phyloP scores from a whole-genome alignment of 495 filamentous ascomycete genomes.

The Xylaria sp. region DNA sequence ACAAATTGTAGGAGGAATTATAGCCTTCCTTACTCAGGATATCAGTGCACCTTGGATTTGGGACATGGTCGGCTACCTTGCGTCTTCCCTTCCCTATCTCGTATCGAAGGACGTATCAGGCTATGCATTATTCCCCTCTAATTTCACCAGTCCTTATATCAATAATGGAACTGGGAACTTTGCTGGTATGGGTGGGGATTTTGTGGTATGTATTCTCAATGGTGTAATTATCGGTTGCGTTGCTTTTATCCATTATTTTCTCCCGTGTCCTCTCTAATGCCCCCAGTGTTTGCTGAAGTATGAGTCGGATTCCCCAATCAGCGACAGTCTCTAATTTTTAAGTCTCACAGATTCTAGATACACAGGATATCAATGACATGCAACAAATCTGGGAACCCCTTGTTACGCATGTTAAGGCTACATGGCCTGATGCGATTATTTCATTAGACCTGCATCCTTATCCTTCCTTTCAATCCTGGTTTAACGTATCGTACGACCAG shows the following conservation, averaged over 20 bases:
- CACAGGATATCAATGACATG: conserved; percentile 44
- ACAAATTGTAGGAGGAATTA: conserved; percentile 30
- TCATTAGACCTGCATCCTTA: conserved; percentile 49
- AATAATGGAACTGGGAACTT: conserved; percentile 32
- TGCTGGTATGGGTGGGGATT: conserved; percentile 42
- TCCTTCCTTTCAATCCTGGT: conserved; percentile 57
- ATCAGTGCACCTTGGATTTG: conserved; percentile 27
- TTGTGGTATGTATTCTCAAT: conserved; percentile 19
- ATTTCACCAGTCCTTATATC: conserved; percentile 35
- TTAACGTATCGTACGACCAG: conserved; percentile 44
- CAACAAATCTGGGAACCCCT: conserved; percentile 51
- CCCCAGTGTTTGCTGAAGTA: background rate
- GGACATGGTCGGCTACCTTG: conserved; percentile 47
- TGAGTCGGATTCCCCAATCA: background rate
- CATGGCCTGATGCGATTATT: conserved; percentile 52
- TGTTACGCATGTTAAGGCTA: conserved; percentile 47
- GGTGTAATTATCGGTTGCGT: background rate
- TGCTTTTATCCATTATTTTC: background rate
- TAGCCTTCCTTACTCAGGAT: conserved; percentile 32
- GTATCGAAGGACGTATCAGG: conserved; percentile 46
- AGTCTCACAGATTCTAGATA: conserved; percentile 31
- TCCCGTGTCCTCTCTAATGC: background rate
- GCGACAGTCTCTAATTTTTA: background rate
- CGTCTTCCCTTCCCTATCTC: conserved; percentile 47
- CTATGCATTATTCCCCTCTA: conserved; percentile 47